Evolutionary conservation across 768 basidiomycete species (phyloP), one percentile per base, ranked within the genome.

Genomic region (Coprinopsis cinerea): DNA sequence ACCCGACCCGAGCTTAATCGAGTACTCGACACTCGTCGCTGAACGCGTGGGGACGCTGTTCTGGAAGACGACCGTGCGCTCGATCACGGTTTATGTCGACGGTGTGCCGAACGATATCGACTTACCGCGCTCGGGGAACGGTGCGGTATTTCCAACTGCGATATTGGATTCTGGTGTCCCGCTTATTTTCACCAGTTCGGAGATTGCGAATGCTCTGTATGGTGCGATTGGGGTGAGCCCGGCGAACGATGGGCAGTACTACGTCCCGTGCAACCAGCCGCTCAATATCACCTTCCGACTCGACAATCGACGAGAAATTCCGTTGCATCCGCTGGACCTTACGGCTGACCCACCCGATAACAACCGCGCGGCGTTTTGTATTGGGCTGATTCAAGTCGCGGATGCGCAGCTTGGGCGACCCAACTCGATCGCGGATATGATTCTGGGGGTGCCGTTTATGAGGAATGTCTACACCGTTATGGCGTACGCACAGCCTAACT

Each of bases 391-490:
- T 55, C 87, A 88, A 57, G 61, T 77, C 23, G 75, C 72, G 15
- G 73, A 77, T 30, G 52, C 64, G 7, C 56, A 65, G 13, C 71
- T 85, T 40, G 55, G 63, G 11, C 59, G 57, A 2, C 53, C 70
- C 0, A 49, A 54, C 14, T 32, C 30, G 9, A 66, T 79, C 15
- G 81, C 77, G 0, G 88, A 89, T 61, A 82, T 90, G 67, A 71
- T 91, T 50, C 79, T 91, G 32, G 88, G 87, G 34, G 83, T 88
- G 0, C 81, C 88, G 0, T 91, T 91, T 61, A 67, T 91, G 57
- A 75, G 85, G 10, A 89, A 82, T 57, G 74, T 79, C 2, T 91
- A 92, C 60, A 83, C 79, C 11, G 86, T 92, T 54, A 77, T 89
- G 75, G 82, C 82, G 0, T 88, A 83, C 60, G 70, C 76, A 40